Conservation (phyloP, 768 basidiomycete genomes). For the Saitozyma sp. region DNA sequence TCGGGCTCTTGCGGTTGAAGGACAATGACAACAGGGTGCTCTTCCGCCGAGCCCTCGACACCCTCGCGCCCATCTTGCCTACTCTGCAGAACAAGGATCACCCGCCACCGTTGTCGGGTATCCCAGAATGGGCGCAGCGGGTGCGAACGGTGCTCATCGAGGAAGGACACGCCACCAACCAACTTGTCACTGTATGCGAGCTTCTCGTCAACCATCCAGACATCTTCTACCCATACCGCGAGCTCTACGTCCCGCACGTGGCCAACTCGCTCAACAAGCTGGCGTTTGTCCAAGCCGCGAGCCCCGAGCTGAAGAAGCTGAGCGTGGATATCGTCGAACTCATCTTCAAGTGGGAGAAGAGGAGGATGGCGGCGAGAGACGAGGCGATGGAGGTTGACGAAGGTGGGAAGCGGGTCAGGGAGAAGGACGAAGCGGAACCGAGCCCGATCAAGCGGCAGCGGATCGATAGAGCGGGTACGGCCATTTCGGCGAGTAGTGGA, state of each 20-base stretch:
- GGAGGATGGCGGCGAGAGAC: conserved; percentile 46
- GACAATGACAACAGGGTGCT: conserved; percentile 73
- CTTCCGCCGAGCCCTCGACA: conserved; percentile 81
- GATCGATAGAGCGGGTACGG: conserved; percentile 52
- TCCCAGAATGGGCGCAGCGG: conserved; percentile 75
- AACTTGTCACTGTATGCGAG: conserved; percentile 79
- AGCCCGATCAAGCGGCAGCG: conserved; percentile 48
- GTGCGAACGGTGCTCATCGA: conserved; percentile 83
- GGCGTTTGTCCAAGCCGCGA: conserved; percentile 70
- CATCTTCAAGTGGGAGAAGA: conserved; percentile 84
- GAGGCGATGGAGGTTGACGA: conserved; percentile 60
- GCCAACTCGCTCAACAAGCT: conserved; percentile 84
- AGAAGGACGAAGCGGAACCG: conserved; percentile 15
- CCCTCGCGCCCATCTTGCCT: conserved; percentile 78
- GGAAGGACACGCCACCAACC: conserved; percentile 68
- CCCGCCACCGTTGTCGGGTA: conserved; percentile 51
- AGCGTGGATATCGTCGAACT: conserved; percentile 89
- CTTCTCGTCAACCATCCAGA: conserved; percentile 87
- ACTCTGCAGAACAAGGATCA: conserved; percentile 55
- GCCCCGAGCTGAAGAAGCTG: conserved; percentile 75
- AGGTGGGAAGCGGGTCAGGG: conserved; percentile 15
- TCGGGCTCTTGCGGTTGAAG: conserved; percentile 78
- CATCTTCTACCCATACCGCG: conserved; percentile 88
- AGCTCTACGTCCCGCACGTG: conserved; percentile 89
- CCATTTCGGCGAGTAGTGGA: conserved; percentile 44